Evolutionary conservation across 1,139 yeast species (phyloP).

Genomic region (Saccharomyces uvarum): DNA sequence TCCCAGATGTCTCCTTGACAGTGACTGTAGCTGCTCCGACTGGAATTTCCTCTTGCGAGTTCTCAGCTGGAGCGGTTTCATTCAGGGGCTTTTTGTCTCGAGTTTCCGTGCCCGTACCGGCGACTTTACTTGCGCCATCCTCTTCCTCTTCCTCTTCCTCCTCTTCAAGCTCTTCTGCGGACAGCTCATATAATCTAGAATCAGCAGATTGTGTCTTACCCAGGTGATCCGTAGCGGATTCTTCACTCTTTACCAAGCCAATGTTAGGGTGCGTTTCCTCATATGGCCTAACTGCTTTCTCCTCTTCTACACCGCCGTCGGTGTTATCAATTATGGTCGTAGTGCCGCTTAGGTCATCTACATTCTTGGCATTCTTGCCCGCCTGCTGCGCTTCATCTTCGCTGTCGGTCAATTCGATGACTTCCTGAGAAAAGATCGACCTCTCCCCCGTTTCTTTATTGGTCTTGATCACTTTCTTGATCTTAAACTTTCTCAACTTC

Average conservation of each 20-base stretch:
- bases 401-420: constrained; percentile 21
- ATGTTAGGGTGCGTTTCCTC: background rate
- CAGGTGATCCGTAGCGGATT: background rate
- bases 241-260: background rate
- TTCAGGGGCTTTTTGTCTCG: background rate
- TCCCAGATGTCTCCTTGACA: background rate
- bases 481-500: constrained; percentile 25
- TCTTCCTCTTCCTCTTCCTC: constrained; percentile 2
- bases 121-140: no score
- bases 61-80: background rate
- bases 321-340: background rate
- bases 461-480: constrained; percentile 33
- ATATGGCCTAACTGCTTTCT: background rate
- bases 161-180: background rate
- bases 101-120: background rate
- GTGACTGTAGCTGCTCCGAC: background rate
- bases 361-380: background rate
- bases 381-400: constrained; percentile 11
- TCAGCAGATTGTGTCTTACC: background rate
- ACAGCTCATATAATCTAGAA: background rate
- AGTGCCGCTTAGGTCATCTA: background rate
- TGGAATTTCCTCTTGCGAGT: background rate
- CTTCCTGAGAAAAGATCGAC: constrained; percentile 30
- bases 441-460: constrained; percentile 36
- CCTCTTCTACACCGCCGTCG: background rate